Evolutionary conservation across 2,329 filamentous ascomycete genomes (phyloP), one percentile per base, ranked within the genome.

Genomic region (Hirsutella rhossiliensis): DNA sequence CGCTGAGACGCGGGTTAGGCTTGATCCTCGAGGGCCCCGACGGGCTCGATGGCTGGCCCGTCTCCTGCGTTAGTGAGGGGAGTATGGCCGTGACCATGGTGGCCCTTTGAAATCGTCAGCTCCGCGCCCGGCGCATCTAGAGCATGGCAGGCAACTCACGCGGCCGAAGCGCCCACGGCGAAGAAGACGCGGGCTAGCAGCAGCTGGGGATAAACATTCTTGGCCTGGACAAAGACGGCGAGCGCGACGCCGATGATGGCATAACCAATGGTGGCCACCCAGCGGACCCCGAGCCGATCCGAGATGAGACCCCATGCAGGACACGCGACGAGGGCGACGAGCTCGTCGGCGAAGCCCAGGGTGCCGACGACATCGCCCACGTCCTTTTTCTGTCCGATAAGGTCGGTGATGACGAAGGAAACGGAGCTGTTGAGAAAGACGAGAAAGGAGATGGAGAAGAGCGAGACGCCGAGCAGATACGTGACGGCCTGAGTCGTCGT

Each of bases 1-100:
- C 66, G 50, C 77, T 82, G 54, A 78, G 68, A 40, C 80, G 69
- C 19, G 69, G 62, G 7, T 60, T 50, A 12, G 61, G 57, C 53
- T 69, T 68, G 30, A 54, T 57, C 31, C 54, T 47, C 31, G 53
- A 53, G 17, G 51, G 48, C 3, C 46, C 50, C 4, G 30, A 13
- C 9, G 31, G 13, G 1, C n/a, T 29, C 18, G 36, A 20, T 12
- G 45, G 50, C 2, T 54, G 50, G 34, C 57, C 57, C 34, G 57
- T 64, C 29, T 77, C 74, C 49, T 75, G 73, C 5, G 78, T 80
- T 51, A 83, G 64, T 11, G 75, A 81, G 1, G 92, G 92, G 20
- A 98, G 71, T 39, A 94, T 87, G 4, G 92, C 92, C 9, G 92
- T 97, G 18, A 98, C 92, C 92, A 98, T 98, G 1, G 92, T 97